Evolutionary conservation across 2,329 filamentous ascomycete species (phyloP).

Genomic region (Venturia oleaginea): DNA sequence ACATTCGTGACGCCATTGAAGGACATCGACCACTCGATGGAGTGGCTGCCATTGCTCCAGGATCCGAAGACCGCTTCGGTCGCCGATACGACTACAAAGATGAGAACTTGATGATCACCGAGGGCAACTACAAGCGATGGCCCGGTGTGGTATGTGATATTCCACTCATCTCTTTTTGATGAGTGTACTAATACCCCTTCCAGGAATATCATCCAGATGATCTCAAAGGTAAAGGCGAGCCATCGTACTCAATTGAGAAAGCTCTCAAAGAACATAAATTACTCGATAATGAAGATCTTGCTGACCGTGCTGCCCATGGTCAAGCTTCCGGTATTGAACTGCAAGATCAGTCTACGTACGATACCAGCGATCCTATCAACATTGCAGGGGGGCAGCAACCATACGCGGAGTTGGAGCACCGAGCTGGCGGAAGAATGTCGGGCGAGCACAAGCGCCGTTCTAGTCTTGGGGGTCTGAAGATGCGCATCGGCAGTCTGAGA

Average conservation of each 20-base stretch:
- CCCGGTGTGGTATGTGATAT: constrained; percentile 59
- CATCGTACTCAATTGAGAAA: constrained; percentile 61
- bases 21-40: constrained; percentile 75
- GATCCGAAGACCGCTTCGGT: constrained; percentile 58
- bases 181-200: constrained; percentile 14
- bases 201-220: constrained; percentile 63
- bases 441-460: constrained; percentile 25
- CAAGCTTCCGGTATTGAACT: constrained; percentile 34
- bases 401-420: constrained; percentile 16
- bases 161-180: not conserved
- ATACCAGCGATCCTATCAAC: constrained; percentile 15
- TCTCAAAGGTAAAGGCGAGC: constrained; percentile 75
- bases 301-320: constrained; percentile 15
- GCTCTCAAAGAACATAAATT: constrained; percentile 52
- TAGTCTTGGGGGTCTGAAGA: constrained; percentile 35
- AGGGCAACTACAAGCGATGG: constrained; percentile 71
- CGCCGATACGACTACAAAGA: constrained; percentile 69
- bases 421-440: constrained; percentile 25
- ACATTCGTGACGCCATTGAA: constrained; percentile 62
- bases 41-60: constrained; percentile 66
- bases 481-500: constrained; percentile 37
- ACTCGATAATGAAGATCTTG: constrained; percentile 17
- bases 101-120: constrained; percentile 69
- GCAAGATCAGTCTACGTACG: constrained; percentile 18
- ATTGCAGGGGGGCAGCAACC: constrained; percentile 20